Evolutionary conservation across 148 eudicot genomes (phyloP).

Genomic region (Chenopodium quinoa): DNA sequence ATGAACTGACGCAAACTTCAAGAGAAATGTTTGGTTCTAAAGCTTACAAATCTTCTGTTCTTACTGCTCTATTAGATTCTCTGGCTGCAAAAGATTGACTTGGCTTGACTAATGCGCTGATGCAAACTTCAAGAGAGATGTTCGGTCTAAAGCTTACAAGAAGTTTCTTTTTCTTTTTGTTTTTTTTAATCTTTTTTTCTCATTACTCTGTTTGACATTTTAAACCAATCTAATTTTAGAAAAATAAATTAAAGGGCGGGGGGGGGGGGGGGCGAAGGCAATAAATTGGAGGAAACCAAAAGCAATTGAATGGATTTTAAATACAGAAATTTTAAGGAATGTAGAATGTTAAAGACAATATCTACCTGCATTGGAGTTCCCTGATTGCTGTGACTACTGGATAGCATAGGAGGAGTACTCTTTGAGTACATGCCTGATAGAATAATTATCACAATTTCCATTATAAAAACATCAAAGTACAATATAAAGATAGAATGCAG

Average conservation of each 20-base stretch:
- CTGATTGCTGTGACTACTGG: constrained; percentile 64
- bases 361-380: constrained; percentile 77
- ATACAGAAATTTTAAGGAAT: background rate
- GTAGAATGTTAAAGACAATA: background rate
- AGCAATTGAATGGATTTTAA: background rate
- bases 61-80: too few species aligned
- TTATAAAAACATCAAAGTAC: constrained; percentile 8
- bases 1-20: background rate
- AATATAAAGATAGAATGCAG: background rate
- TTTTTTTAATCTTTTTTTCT: background rate
- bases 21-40: background rate
- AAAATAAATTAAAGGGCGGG: background rate
- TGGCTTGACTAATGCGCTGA: background rate
- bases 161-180: too few species aligned
- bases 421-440: constrained; percentile 75
- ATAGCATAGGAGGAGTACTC: constrained; percentile 71
- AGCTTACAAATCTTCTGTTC: too few species aligned
- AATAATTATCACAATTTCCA: background rate
- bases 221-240: background rate
- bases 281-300: too few species aligned
- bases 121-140: background rate
- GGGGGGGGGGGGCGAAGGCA: too few species aligned
- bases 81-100: background rate
- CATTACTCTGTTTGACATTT: background rate
- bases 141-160: too few species aligned